These are phyloP conservation scores for Cicer cuneatum DNA, from an alignment of 306 rosid genomes.

Conservation along the genomic window DNA sequence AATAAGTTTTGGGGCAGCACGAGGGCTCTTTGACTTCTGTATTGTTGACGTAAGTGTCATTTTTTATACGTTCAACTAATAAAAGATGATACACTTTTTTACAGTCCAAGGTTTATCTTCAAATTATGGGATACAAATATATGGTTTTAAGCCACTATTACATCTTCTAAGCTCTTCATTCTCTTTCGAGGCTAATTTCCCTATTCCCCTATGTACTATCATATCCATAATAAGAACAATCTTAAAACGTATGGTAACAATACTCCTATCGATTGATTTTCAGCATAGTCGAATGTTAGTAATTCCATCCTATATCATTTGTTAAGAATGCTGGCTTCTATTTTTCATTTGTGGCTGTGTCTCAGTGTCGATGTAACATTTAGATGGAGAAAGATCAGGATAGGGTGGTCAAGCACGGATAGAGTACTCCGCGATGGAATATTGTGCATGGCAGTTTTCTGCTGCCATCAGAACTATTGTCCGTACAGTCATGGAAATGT, in stretches of 20 bases:
- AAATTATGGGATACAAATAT: not conserved
- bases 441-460: not conserved
- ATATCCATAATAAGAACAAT: not conserved
- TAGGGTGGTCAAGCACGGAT: not conserved
- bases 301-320: not conserved
- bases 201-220: not conserved
- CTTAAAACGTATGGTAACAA: not conserved
- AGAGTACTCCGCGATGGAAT: not conserved
- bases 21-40: no score
- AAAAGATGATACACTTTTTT: not conserved
- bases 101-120: not conserved
- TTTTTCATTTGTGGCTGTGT: not conserved
- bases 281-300: not conserved
- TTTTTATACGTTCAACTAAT: not conserved
- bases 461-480: not conserved
- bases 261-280: not conserved
- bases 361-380: not conserved
- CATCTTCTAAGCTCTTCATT: not conserved
- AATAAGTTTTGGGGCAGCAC: no score
- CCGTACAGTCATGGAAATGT: not conserved
- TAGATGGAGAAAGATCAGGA: not conserved
- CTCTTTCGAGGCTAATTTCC: not conserved
- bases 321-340: not conserved
- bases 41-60: no score
- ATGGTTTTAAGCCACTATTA: not conserved